Evolutionary conservation across 129 eudicot genomes (phyloP), one percentile per base, ranked within the genome.

Genomic region (Escallonia rubra): DNA sequence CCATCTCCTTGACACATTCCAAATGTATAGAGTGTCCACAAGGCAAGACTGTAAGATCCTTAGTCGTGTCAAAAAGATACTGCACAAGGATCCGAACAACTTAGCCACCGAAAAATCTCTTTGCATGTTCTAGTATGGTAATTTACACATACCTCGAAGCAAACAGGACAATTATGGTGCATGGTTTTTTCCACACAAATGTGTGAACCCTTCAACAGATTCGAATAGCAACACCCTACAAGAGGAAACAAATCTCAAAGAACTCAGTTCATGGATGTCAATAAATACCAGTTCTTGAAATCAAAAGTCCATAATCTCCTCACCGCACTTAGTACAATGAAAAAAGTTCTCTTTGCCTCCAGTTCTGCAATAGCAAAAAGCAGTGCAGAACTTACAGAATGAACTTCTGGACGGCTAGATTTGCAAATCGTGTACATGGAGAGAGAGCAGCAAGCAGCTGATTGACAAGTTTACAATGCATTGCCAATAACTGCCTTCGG

Each of bases 151-250:
- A 84, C 89, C 89, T 84, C 89, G 52, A 66, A 87, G 74, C 90
- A 87, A 74, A 87, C 74, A 3, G 95, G 90, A 65, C 95, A 87
- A 44, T 87, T 78, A 57, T 87, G 95, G 75, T 84, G 95, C 95
- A 87, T 87, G 55, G 95, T 85, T 15, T 84, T 84, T 63, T 87
- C 95, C 55, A 87, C 82, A 58, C 95, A 87, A 8, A 43, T 63
- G 52, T 87, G 95, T 45, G 87, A 47, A 49, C 80, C 85, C 79
- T 81, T 72, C 10, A 87, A 72, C 47, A 12, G n/a, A 13, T 70
- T 78, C 23, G 87, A 64, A 71, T 87, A 84, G 68, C 95, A 87
- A 69, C 90, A 87, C 51, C 80, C 95, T 87, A 62, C 46, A 67
- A 43, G 42, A 67, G 45, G 53, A 38, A 76, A 70, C 1, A 14